These are phyloP conservation scores for Xylariaceae sp. DNA, from an alignment of 2,329 filamentous ascomycete genomes.

Conservation along the genomic window DNA sequence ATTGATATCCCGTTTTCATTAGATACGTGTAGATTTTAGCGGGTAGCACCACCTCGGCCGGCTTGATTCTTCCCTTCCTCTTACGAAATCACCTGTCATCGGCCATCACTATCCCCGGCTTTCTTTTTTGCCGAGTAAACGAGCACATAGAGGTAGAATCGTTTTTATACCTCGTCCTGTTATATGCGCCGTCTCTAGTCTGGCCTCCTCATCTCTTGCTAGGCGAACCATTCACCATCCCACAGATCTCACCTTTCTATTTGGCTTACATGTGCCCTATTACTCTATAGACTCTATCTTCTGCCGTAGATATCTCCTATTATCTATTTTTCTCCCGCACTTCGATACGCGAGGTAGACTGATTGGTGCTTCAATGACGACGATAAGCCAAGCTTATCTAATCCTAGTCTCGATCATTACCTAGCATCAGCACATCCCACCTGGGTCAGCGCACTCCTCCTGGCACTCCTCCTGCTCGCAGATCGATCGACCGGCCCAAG, in stretches of 20 bases:
- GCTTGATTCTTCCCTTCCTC: constrained; percentile 5
- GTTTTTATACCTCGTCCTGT: constrained; percentile 6
- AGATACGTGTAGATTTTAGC: constrained; percentile 20
- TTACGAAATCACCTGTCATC: constrained; percentile 6
- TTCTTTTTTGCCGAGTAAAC: background rate
- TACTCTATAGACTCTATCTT: constrained; percentile 13
- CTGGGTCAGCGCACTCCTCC: constrained; percentile 18
- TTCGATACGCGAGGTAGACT: constrained; percentile 6
- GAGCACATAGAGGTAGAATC: too few species aligned
- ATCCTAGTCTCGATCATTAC: constrained; percentile 57
- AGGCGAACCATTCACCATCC: too few species aligned
- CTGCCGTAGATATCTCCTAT: constrained; percentile 23
- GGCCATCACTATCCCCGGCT: background rate
- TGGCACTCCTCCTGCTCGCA: constrained; percentile 12
- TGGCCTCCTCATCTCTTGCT: constrained; percentile 9
- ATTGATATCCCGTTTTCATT: background rate
- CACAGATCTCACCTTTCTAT: constrained; percentile 3
- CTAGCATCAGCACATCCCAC: constrained; percentile 38
- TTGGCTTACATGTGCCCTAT: constrained; percentile 14
- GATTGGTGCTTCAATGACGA: constrained; percentile 52
- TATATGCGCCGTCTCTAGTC: constrained; percentile 12
- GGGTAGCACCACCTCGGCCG: background rate
- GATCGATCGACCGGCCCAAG: constrained; percentile 15
- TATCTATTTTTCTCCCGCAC: constrained; percentile 14
- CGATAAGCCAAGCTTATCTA: constrained; percentile 62